Evolutionary conservation across 257 asterid species (phyloP).

Genomic region (Gentiana straminea): DNA sequence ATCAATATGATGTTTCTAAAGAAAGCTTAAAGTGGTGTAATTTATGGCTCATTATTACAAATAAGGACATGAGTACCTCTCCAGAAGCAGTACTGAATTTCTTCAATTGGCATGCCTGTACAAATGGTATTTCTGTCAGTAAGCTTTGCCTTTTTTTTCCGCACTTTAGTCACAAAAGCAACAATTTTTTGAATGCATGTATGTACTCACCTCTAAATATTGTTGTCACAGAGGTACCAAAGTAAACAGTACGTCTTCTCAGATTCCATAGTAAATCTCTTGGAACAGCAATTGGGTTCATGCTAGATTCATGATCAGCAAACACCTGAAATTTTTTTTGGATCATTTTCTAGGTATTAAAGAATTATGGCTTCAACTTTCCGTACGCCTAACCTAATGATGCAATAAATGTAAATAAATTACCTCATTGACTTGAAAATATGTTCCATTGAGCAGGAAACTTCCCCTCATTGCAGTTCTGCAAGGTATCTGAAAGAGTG

Average conservation of each 20-base stretch:
- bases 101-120: conserved; percentile 68
- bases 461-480: conserved; percentile 96
- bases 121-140: conserved; percentile 16
- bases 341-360: conserved; percentile 5
- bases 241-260: conserved; percentile 74
- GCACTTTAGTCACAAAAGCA: conserved; percentile 10
- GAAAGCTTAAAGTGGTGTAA: not conserved
- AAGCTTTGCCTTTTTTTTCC: not conserved
- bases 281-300: conserved; percentile 67
- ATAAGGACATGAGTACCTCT: conserved; percentile 45
- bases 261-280: conserved; percentile 66
- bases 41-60: conserved; percentile 2
- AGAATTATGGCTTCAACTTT: too few relatives aligned
- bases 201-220: conserved; percentile 63
- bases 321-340: conserved; percentile 43
- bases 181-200: not conserved
- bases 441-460: conserved; percentile 95
- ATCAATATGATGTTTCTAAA: not conserved
- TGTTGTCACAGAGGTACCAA: conserved; percentile 78
- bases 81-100: conserved; percentile 80
- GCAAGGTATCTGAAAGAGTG: conserved; percentile 67
- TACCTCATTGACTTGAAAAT: conserved; percentile 98
- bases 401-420: conserved; percentile 7
- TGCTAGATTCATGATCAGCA: conserved; percentile 81
- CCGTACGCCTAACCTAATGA: not conserved